Evolutionary conservation across 2,329 filamentous ascomycete genomes (phyloP), one percentile per base, ranked within the genome.

Genomic region (Penicillium sclerotigenum): DNA sequence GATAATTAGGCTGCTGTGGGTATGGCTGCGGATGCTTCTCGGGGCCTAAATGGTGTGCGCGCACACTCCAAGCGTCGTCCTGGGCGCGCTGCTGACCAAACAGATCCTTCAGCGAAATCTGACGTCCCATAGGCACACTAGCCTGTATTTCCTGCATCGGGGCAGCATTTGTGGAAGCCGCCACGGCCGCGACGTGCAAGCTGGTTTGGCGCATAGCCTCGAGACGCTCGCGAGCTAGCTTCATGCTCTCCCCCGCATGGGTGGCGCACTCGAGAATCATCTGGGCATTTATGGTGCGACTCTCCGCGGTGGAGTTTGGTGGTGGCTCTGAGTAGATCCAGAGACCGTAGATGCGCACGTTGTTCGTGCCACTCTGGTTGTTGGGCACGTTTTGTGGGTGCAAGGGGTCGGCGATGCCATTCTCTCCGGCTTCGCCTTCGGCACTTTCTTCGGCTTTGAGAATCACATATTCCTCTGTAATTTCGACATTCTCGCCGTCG

Each of bases 301-400:
- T 76, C 41, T 80, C 75, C 14, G 79, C 79, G 3, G 82, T 85
- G 2, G 80, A 82, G 40, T 77, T 79, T 3, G 80, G 79, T n/a
- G 77, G 71, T 1, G 78, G 77, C 63, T 87, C 84, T n/a, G 79
- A 80, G 67, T 84, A 87, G 54, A 87, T 84, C 83, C 84, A 87
- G 13, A 87, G 71, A 7, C 85, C 85, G 67, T 83, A 84, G 54
- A 85, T 80, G 47, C 75, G 68, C 41, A 71, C 54, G 18, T 68
- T 52, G 26, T 57, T 60, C 5, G 52, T 48, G 22, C 38, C 61
- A 20, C 40, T 54, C 22, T 57, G 47, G 20, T 33, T 55, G 29
- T 38, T 47, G 16, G 43, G 22, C 24, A 47, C 31, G 36, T 41
- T 52, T 48, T 65, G 52, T 20, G 51, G 42, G 52, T 57, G 46